Base-by-base conservation (phyloP, 352 stramenopile genomes). In the Thraustochytrium striatum region DNA sequence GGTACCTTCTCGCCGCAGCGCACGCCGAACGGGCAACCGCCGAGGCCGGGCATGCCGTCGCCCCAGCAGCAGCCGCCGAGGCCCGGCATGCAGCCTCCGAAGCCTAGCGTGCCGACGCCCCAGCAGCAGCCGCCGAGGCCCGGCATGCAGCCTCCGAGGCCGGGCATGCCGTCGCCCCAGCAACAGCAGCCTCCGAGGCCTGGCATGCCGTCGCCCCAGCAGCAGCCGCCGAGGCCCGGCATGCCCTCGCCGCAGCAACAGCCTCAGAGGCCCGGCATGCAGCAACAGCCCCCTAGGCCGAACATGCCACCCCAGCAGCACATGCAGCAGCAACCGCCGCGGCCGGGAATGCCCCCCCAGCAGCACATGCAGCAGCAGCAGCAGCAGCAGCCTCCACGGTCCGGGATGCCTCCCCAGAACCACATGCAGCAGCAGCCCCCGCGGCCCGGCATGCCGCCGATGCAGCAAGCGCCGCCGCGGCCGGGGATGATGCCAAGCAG, bases 381-480 rank as follows among this genome's bases (percentile, higher is more conserved):
- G 28, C 33, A 19, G 39, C 58, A 19, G 19, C n/a, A 25, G 55
- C 61, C 61, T n/a, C 38, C 43, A 3, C 38, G 35, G 61, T 35
- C 19, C 8, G 38, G 43, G 13, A 28, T 19, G 30, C 33, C 38
- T 30, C 61, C 28, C 2, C 38, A 30, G 9, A 39, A 43, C n/a
- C 44, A 61, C 19, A 30, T 55, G 65, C 65, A 61, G 1, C 65
- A 75, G 65, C 39, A 9, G n/a, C 39, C 62, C 11, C 62, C 21
- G 57, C 25, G 55, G 16, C 19, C 19, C 19, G 61, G 61, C 43
- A 72, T 72, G 44, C 62, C 33, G 47, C 35, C 9, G 35, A 30
- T 13, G 47, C 39, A n/a, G 21, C 62, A 65, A 38, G 11, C 8
- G 21, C 19, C 39, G 13, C n/a, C 21, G 28, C 11, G n/a, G 9